phyloP scores from a whole-genome alignment of 2,329 filamentous ascomycete genomes.

The Cytospora leucostoma region DNA sequence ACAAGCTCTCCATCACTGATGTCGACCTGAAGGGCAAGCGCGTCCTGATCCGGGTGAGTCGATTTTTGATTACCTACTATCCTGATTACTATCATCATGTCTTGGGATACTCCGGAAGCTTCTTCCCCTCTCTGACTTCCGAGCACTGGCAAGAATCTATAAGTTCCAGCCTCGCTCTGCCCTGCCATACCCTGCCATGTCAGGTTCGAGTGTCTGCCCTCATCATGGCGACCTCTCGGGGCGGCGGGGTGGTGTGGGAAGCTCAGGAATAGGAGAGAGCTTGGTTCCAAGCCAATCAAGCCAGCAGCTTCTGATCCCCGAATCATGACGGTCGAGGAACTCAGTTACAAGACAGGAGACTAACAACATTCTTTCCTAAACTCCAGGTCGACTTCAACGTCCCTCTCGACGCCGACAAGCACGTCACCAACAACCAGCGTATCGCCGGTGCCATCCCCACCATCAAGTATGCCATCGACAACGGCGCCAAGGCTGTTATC shows the following conservation, averaged over 20 bases:
- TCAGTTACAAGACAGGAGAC: constrained; percentile 19
- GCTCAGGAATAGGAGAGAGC: neutral
- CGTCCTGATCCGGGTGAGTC: constrained; percentile 89
- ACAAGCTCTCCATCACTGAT: constrained; percentile 96
- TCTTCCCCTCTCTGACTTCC: neutral
- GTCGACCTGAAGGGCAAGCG: constrained; percentile 98
- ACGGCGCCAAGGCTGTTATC: constrained; percentile 88
- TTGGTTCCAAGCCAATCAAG: neutral
- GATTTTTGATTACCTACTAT: neutral
- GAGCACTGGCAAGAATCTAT: neutral
- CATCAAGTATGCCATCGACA: constrained; percentile 89
- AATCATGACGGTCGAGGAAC: neutral
- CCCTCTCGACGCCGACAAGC: constrained; percentile 87
- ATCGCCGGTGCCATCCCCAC: constrained; percentile 94
- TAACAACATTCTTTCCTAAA: constrained; percentile 27
- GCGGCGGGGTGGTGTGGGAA: neutral
- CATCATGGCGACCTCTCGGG: neutral
- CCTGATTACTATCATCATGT: neutral
- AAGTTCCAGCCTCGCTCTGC: neutral
- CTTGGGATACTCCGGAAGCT: neutral
- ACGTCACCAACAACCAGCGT: constrained; percentile 97
- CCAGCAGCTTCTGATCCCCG: neutral
- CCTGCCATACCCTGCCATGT: neutral
- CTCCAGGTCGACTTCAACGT: constrained; percentile 98
- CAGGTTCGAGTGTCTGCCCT: neutral